Evolutionary conservation across 1,139 yeast species (phyloP), one percentile per base, ranked within the genome.

Genomic region (Meyerozyma athensensis): DNA sequence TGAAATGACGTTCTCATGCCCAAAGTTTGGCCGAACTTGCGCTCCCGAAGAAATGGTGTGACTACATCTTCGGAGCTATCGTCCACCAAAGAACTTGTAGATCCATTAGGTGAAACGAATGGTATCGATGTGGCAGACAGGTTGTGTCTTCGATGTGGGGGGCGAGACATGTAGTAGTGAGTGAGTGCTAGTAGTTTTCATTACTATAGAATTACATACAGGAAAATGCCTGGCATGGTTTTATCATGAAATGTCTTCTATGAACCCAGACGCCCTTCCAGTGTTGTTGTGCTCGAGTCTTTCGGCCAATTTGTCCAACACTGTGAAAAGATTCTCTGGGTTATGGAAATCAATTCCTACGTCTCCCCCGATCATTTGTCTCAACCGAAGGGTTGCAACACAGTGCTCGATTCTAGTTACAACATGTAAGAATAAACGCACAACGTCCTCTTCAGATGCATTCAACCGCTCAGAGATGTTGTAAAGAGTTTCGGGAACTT

Each of bases 331-430:
- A 7, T 19, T 17, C 20, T 28, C 20, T 8, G 32, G 32, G 5
- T 31, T 40, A 13, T 30, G 39, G 23, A 38, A 36, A 14, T 36
- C 43, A 12, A 56, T 39, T 4, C 68, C 70, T 4, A 45, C 43
- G 1, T 50, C 38, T 4, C 40, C 16, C 39, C 60, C 58, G 43
- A 65, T 32, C 35, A 60, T 59, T 46, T 65, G 71, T 44, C 73
- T 53, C 40, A 67, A 40, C 28, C 53, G 58, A 22, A 70, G 50
- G 2, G 59, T 49, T 2, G 68, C 58, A 3, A 68, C 72, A 52
- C 77, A 68, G 42, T 73, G 76, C 50, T 81, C 89, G 37, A 81
- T 70, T 49, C 89, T 63, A 0, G 86, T 78, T 19, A 80, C 76
- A 19, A 79, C 58, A 49, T 79, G 85, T 42, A 79, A 81, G 45